These are phyloP conservation scores for Teratosphaeria pseudoeucalypti DNA, from an alignment of 2,329 filamentous ascomycete genomes.

Conservation along the genomic window DNA sequence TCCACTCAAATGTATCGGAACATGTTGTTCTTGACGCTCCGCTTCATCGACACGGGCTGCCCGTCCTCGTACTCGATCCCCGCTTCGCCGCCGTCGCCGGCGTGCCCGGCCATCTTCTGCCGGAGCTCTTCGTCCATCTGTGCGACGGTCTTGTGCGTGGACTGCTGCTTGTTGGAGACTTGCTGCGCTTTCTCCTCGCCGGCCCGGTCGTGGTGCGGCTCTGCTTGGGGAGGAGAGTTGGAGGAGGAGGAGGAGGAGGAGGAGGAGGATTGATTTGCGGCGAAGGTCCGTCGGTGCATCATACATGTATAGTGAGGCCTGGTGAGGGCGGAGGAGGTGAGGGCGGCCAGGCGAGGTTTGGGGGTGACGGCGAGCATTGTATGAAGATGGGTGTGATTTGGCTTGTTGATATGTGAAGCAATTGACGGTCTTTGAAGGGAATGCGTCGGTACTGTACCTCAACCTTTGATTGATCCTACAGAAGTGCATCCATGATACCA, in stretches of 20 bases:
- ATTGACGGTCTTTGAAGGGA: not conserved
- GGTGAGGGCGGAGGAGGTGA: not conserved
- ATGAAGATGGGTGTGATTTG: not conserved
- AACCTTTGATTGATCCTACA: not conserved
- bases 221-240: not conserved
- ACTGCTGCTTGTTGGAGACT: slow-evolving; percentile 5
- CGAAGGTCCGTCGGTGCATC: not conserved
- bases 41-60: slow-evolving; percentile 60
- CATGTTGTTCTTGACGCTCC: slow-evolving; percentile 66
- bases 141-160: slow-evolving; percentile 44
- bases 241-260: no score
- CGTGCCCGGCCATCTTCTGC: slow-evolving; percentile 53
- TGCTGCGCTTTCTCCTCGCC: slow-evolving; percentile 8
- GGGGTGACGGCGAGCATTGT: not conserved
- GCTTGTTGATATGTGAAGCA: not conserved
- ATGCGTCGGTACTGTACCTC: not conserved
- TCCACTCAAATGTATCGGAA: slow-evolving; percentile 53
- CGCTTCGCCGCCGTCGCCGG: slow-evolving; percentile 59
- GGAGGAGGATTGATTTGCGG: not conserved
- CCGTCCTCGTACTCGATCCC: slow-evolving; percentile 70
- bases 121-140: slow-evolving; percentile 58
- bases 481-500: not conserved
- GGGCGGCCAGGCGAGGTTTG: not conserved
- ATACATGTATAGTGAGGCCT: not conserved
- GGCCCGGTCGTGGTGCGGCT: not conserved